A percentile compares a stretch with the other conserved stretches of the same genome.
These are phyloP conservation scores for Schizochytrium sp. DNA, from an alignment of 108 stramenopile genomes.

Conservation along the genomic window DNA sequence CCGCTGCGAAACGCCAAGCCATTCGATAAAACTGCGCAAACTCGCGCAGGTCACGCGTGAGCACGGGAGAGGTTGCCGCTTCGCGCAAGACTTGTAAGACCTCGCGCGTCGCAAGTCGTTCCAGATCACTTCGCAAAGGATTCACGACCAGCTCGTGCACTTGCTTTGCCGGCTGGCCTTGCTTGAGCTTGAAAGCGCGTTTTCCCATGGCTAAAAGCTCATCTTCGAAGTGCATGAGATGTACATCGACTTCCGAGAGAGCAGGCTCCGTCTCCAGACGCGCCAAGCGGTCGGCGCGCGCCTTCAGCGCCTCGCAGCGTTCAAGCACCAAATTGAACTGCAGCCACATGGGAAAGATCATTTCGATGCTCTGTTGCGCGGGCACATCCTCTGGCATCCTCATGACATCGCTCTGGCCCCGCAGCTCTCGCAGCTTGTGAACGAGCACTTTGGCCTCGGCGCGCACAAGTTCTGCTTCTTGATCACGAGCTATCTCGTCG, in stretches of 20 bases:
- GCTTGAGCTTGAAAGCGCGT: background rate
- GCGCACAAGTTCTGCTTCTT: background rate
- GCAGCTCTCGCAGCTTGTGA: background rate
- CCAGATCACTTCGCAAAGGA: background rate
- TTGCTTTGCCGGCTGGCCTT: background rate
- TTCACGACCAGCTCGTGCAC: background rate
- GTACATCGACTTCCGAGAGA: background rate
- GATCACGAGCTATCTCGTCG: background rate
- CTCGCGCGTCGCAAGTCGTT: background rate
- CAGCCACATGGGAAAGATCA: background rate
- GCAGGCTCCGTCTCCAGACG: background rate
- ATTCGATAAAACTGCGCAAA: background rate
- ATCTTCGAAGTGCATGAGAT: background rate
- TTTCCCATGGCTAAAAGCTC: background rate
- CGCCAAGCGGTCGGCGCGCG: background rate
- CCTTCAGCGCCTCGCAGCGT: background rate
- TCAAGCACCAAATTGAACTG: background rate
- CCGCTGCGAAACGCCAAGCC: background rate
- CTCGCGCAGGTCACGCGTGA: background rate
- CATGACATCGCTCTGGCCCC: background rate
- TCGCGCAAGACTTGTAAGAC: background rate
- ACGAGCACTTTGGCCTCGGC: background rate
- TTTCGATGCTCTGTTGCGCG: background rate
- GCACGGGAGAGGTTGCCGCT: background rate
- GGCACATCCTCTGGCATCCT: background rate